A percentile compares a stretch with the other conserved stretches of the same genome.
Evolutionary conservation across 495 filamentous ascomycete genomes (phyloP).

Genomic region (Aspergillus coremiiformis): DNA sequence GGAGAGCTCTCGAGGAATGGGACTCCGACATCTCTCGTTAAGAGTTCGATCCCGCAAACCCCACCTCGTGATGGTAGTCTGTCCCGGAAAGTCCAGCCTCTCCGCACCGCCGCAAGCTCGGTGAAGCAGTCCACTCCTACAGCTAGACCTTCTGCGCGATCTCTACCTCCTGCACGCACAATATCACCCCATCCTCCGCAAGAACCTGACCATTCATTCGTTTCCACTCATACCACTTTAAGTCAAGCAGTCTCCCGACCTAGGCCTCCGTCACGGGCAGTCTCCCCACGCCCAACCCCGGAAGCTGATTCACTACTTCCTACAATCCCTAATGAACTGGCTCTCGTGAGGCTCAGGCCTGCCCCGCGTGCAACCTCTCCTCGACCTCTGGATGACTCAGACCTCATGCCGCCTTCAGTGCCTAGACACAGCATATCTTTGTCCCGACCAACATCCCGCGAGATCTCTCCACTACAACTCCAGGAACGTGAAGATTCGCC

Average conservation of each 20-base stretch:
- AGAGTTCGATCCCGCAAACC: slow-evolving; percentile 41
- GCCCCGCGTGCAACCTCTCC: slow-evolving; percentile 19
- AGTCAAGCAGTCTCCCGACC: not conserved
- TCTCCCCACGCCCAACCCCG: slow-evolving; percentile 5
- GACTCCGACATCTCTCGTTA: slow-evolving; percentile 24
- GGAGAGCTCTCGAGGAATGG: slow-evolving; percentile 28
- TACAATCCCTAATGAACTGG: not conserved
- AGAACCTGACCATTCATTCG: slow-evolving; percentile 1
- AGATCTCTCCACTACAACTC: slow-evolving; percentile 28
- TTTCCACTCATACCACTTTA: not conserved
- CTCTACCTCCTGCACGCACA: slow-evolving; percentile 25
- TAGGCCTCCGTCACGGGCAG: slow-evolving; percentile 5
- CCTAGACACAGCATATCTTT: slow-evolving; percentile 20
- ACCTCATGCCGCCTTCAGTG: slow-evolving; percentile 28
- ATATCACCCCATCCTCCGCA: slow-evolving; percentile 18
- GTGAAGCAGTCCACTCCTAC: slow-evolving; percentile 32
- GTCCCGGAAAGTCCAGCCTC: slow-evolving; percentile 29
- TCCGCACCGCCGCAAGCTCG: slow-evolving; percentile 34
- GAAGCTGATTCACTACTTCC: not conserved
- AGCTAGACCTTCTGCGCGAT: slow-evolving; percentile 26
- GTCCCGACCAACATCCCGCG: slow-evolving; percentile 26
- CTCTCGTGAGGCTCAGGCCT: not conserved
- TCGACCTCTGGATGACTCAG: slow-evolving; percentile 19
- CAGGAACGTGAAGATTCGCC: slow-evolving; percentile 37
- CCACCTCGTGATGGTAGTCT: slow-evolving; percentile 37